Conservation (phyloP, 257 asterid species). For the Fraxinus cuspidata region DNA sequence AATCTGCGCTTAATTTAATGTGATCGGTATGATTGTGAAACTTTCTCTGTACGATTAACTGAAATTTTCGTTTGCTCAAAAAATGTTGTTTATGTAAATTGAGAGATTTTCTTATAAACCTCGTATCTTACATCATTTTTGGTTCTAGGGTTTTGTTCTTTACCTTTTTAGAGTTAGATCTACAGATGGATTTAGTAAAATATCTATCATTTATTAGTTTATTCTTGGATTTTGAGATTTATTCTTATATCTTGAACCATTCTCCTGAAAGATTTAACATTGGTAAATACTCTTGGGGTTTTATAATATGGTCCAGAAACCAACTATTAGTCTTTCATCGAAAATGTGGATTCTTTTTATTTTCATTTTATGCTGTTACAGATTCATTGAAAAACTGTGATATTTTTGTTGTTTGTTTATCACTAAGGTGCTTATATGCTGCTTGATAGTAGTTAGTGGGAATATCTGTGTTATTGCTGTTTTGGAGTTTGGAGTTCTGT, state of each 20-base stretch:
- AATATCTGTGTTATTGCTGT: background rate
- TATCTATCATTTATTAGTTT: background rate
- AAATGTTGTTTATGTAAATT: background rate
- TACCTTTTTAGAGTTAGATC: background rate
- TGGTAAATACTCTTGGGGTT: background rate
- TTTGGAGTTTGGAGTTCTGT: background rate
- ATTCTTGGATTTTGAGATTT: background rate
- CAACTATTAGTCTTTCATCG: background rate
- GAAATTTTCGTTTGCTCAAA: background rate
- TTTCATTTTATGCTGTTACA: background rate
- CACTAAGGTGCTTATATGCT: background rate
- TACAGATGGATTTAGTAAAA: background rate
- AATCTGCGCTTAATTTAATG: background rate
- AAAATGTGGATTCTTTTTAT: background rate
- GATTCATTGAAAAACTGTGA: background rate
- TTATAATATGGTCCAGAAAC: background rate
- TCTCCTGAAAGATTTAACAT: background rate
- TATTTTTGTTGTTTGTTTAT: background rate
- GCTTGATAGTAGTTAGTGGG: background rate
- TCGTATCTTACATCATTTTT: background rate
- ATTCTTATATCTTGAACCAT: background rate
- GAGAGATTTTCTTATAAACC: background rate
- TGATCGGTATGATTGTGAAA: background rate
- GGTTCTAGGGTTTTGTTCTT: background rate
- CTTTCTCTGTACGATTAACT: background rate